Evolutionary conservation across 2,329 filamentous ascomycete genomes (phyloP), one percentile per base, ranked within the genome.

Genomic region (Chrysoporthe deuterocubensis): DNA sequence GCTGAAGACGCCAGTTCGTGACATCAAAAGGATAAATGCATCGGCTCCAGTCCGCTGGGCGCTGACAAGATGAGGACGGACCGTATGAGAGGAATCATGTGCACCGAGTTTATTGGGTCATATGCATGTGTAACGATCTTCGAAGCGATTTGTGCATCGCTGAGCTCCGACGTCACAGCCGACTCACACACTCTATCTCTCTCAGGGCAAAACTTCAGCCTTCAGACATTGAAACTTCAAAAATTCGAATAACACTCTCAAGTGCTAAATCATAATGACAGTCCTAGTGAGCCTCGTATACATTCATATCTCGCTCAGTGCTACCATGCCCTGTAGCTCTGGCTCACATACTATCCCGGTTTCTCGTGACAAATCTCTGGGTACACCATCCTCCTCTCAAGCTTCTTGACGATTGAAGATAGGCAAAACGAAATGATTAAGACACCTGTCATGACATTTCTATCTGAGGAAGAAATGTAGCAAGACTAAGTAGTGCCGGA

Each of bases 21-120:
- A 37, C n/a, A 8, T 18, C 26, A 26, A 8, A 32, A 48, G 59
- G 59, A 40, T 62, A 32, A 48, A n/a, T 65, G 54, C 32, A 26
- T 59, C 63, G 54, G 32, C n/a, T 42, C 32, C 54, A 59, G 18
- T 42, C 8, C 18, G 26, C 44, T 50, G 56, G 34, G 54, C 32
- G 37, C 32, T 13, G 13, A 13, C 2, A 37, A 62, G 16, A 6
- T 11, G 32, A 13, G 21, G 21, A 34, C 18, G 0, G 32, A 11
- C 11, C n/a, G 46, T 6, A 42, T 40, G 42, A 16, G 8, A 18
- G 7, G 8, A 34, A 18, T 34, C 26, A 6, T 13, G 58, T 48
- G 8, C 44, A 62, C 32, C 7, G 16, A 16, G 43, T n/a, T 43
- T 26, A 57, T n/a, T 8, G 6, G 50, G 18, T 11, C n/a, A 40